Conservation (phyloP, 768 basidiomycete genomes). For the Termitomyces bulborhizus region DNA sequence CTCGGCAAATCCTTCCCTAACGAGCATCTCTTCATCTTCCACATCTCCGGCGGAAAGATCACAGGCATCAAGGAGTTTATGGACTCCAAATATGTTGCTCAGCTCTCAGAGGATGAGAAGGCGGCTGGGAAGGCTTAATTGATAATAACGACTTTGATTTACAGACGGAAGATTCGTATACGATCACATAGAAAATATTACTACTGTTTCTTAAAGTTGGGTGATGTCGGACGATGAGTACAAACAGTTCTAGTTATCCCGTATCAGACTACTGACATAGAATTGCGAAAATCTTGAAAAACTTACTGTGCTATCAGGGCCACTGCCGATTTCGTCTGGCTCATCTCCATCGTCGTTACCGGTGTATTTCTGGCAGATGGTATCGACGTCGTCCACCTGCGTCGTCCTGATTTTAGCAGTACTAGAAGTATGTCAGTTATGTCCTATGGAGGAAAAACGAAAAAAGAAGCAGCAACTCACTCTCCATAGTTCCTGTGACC, state of each 20-base stretch:
- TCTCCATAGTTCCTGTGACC: constrained; percentile 29
- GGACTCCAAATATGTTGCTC: constrained; percentile 7
- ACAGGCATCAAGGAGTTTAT: constrained; percentile 8
- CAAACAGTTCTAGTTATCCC: constrained; percentile 17
- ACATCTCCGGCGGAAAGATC: constrained; percentile 7
- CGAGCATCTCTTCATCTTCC: constrained; percentile 10
- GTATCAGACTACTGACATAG: background rate
- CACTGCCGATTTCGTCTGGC: constrained; percentile 22
- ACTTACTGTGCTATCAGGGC: constrained; percentile 26
- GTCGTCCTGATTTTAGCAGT: constrained; percentile 27
- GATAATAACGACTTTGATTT: background rate
- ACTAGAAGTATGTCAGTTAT: constrained; percentile 9
- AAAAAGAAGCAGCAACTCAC: constrained; percentile 12
- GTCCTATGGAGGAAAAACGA: background rate
- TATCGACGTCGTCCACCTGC: constrained; percentile 21
- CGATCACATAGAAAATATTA: background rate
- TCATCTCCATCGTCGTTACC: constrained; percentile 26
- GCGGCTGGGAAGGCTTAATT: background rate
- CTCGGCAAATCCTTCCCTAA: constrained; percentile 5
- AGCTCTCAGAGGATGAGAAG: constrained; percentile 3
- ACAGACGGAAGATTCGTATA: background rate
- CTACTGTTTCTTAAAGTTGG: constrained; percentile 3
- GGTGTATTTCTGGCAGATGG: constrained; percentile 25
- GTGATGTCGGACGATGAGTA: constrained; percentile 23
- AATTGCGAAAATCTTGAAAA: background rate